Base-by-base conservation (phyloP, 2,329 filamentous ascomycete species). In the Ophiocordyceps unilateralis region DNA sequence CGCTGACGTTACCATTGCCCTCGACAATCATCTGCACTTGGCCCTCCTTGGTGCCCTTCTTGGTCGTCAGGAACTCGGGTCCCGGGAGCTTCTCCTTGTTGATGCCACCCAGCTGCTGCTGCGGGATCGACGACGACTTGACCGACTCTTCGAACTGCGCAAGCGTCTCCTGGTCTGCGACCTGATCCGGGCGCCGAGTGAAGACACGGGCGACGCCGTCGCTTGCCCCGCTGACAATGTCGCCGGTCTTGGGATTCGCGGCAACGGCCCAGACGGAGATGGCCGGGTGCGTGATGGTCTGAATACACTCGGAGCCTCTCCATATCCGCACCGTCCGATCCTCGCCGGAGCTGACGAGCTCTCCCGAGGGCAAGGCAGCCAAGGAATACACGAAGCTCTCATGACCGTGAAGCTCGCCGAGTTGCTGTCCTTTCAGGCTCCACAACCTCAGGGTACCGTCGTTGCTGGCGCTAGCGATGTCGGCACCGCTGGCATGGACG, bases 201-300 rank as follows among this genome's bases (percentile, higher is more conserved):
- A 96, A 98, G 45, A 96, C 68, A 38, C 91, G 79, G 9, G 87
- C 79, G 39, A 89, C 66, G 44, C 83, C 79, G 56, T 98, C 91
- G 58, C 89, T 98, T 23, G 89, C 81, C 26, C 89, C 91, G 3
- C 84, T 84, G n/a, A 86, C 85, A 47, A 98, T 89, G 53, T 98
- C 93, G 20, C 91, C 89, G 40, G 76, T 93, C 48, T 85, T 77
- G 1, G 70, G 56, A 55, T 84, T 91, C 11, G 76, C 83, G n/a
- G 87, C 83, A 17, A 98, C 86, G 14, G 77, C 72, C 91, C 91
- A 98, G 5, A 98, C 88, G 0, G 89, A 96, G 44, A 96, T 93
- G 10, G 91, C 91, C 11, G 91, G 91, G 54, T 95, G 87, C 1
- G 89, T 95, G 49, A 98, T 96, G 34, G 89, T 95, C 61, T 98